Conservation (phyloP, 768 basidiomycete species). For the Hygrophoropsis aurantiaca region DNA sequence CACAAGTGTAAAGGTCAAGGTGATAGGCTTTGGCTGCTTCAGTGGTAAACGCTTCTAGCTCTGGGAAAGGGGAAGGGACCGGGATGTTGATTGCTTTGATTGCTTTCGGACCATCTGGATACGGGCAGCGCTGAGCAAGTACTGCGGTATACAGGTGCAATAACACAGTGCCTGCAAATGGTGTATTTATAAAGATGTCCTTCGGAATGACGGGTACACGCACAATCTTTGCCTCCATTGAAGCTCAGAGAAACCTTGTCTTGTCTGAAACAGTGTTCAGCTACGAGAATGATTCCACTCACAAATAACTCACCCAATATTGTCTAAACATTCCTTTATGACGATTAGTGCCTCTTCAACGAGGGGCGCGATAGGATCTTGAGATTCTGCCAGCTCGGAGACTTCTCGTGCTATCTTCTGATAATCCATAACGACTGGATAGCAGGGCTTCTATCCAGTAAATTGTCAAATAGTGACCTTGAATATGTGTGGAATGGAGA, state of each 20-base stretch:
- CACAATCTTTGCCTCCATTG: slow-evolving; percentile 99
- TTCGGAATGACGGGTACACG: slow-evolving; percentile 22
- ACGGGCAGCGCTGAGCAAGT: slow-evolving; percentile 47
- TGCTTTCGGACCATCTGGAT: slow-evolving; percentile 37
- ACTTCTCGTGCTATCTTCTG: slow-evolving; percentile 55
- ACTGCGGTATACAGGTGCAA: slow-evolving; percentile 84
- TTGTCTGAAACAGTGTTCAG: slow-evolving; percentile 41
- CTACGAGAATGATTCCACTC: slow-evolving; percentile 4
- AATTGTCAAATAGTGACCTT: neutral
- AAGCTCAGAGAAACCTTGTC: slow-evolving; percentile 85
- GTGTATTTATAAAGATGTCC: slow-evolving; percentile 3
- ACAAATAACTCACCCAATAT: slow-evolving; percentile 66
- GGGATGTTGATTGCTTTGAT: slow-evolving; percentile 85
- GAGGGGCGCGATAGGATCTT: slow-evolving; percentile 52
- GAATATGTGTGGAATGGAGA: slow-evolving; percentile 7
- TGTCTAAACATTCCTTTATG: slow-evolving; percentile 74
- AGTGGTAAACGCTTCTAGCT: slow-evolving; percentile 82
- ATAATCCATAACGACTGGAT: slow-evolving; percentile 45
- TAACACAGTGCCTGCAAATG: slow-evolving; percentile 80
- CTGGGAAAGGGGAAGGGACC: slow-evolving; percentile 82
- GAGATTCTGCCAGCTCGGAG: slow-evolving; percentile 57
- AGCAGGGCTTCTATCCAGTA: slow-evolving; percentile 2
- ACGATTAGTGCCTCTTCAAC: slow-evolving; percentile 82
- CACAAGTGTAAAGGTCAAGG: slow-evolving; percentile 64
- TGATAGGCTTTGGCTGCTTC: slow-evolving; percentile 60